A percentile compares a stretch with the other conserved stretches of the same genome.
Evolutionary conservation across 345 rosid species (phyloP).

Genomic region (Anacardium occidentale): DNA sequence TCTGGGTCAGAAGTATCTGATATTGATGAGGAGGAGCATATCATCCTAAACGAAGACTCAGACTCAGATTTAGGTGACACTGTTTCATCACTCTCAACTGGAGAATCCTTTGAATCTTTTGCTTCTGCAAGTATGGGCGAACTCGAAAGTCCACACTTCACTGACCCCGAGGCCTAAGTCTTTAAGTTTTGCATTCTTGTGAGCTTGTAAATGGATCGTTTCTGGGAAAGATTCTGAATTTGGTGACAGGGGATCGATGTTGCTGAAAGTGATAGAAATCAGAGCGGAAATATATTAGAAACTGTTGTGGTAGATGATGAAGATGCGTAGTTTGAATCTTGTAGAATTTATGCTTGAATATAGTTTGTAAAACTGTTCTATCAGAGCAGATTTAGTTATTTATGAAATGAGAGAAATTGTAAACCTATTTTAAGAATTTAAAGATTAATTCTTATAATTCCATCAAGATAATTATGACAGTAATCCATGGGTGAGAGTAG

Average conservation of each 20-base stretch:
- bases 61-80: conserved; percentile 58
- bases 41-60: conserved; percentile 39
- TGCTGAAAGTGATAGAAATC: background rate
- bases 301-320: no score
- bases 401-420: no score
- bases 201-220: background rate
- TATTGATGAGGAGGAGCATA: conserved; percentile 66
- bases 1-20: conserved; percentile 83
- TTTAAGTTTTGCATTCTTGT: background rate
- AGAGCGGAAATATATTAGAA: no score
- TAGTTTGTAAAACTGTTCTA: no score
- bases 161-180: conserved; percentile 57
- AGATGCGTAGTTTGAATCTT: no score
- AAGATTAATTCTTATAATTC: no score
- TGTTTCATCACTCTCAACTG: conserved; percentile 60
- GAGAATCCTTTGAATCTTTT: conserved; percentile 71
- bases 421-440: no score
- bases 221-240: conserved; percentile 14
- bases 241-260: conserved; percentile 12
- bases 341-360: no score
- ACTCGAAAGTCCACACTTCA: conserved; percentile 69
- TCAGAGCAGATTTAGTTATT: no score
- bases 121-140: conserved; percentile 98
- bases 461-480: no score
- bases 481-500: no score